Evolutionary conservation across 2,329 filamentous ascomycete genomes (phyloP).

Genomic region (Fusarium secorum): DNA sequence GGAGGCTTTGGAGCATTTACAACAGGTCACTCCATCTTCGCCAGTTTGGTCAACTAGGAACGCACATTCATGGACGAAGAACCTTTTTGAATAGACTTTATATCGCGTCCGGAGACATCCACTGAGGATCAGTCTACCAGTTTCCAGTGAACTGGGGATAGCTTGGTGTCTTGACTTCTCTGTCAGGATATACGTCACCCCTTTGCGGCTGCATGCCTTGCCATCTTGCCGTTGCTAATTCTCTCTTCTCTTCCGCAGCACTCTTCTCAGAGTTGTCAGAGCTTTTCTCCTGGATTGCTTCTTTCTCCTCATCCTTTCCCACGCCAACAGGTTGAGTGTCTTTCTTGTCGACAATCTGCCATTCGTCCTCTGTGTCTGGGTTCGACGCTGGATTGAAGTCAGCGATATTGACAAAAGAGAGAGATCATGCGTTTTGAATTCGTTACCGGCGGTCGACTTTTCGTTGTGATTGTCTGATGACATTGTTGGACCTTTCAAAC

Average conservation of each 20-base stretch:
- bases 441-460: background rate
- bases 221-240: background rate
- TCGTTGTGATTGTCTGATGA: background rate
- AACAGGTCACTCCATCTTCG: background rate
- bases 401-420: background rate
- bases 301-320: background rate
- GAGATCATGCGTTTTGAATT: background rate
- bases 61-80: background rate
- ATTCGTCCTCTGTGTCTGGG: background rate
- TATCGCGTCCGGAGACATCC: fast-evolving
- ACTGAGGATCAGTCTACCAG: background rate
- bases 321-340: background rate
- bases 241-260: background rate
- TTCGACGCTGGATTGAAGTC: background rate
- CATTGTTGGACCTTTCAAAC: background rate
- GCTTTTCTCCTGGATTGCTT: fast-evolving
- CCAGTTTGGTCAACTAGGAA: background rate
- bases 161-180: background rate
- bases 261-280: background rate
- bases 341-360: constrained; percentile 9
- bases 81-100: background rate
- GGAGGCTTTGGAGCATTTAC: background rate
- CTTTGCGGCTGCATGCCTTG: background rate
- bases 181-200: background rate
- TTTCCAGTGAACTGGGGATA: background rate